phyloP scores from a whole-genome alignment of 441 rosid genomes.

The Daphne laureola region DNA sequence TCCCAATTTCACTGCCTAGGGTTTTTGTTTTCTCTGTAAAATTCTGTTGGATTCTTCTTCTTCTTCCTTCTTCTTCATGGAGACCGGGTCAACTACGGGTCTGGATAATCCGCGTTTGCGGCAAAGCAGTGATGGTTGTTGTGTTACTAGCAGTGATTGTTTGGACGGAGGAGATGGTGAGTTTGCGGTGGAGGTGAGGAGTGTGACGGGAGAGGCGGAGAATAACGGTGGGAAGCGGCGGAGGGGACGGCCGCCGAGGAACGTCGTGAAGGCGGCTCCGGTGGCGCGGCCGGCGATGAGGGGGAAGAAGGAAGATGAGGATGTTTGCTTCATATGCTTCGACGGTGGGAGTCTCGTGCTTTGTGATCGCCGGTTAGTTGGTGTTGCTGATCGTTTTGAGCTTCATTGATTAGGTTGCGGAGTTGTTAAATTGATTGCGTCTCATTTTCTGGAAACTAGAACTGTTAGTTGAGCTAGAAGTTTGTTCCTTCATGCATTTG shows the following conservation, averaged over 20 bases:
- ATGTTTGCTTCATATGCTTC: conserved; percentile 97
- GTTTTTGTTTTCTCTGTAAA: conserved; percentile 26
- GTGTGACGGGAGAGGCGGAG: conserved; percentile 20
- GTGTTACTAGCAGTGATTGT: conserved; percentile 16
- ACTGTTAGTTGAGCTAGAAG: neutral
- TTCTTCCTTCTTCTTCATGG: conserved; percentile 7
- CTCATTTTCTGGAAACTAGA: neutral
- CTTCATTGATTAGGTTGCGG: neutral
- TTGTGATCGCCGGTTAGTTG: conserved; percentile 91
- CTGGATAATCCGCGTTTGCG: conserved; percentile 18
- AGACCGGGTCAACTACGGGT: conserved; percentile 15
- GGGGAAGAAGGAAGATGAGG: conserved; percentile 57
- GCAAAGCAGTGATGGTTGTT: conserved; percentile 11
- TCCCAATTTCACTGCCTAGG: conserved; percentile 44
- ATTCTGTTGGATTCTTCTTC: neutral
- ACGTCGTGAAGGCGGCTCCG: conserved; percentile 20
- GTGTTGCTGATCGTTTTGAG: conserved; percentile 1
- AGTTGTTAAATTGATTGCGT: conserved; percentile 4
- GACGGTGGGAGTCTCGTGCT: conserved; percentile 98
- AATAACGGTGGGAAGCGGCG: conserved; percentile 39
- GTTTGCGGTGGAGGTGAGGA: conserved; percentile 27
- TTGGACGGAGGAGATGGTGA: conserved; percentile 13
- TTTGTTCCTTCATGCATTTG: no score
- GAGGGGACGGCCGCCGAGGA: conserved; percentile 80
- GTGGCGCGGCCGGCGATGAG: conserved; percentile 22